A percentile compares a stretch with the other conserved stretches of the same genome.
Conservation (phyloP, 192 early-diverging fungal genomes). For the Pilobolus umbonatus region DNA sequence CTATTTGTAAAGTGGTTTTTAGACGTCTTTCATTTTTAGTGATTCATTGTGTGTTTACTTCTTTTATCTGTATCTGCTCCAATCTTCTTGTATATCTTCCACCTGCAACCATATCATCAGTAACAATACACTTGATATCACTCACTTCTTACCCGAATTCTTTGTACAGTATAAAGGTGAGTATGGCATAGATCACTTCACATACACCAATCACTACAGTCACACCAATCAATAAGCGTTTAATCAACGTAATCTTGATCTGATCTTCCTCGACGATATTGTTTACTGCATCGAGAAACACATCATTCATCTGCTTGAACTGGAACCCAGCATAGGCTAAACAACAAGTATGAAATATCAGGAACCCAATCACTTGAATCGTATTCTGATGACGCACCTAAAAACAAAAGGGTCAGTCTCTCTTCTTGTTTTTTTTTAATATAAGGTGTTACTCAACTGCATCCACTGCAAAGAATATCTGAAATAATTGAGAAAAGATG, state of each 20-base stretch:
- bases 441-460: slow-evolving; percentile 41
- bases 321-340: slow-evolving; percentile 69
- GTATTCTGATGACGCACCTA: slow-evolving; percentile 69
- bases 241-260: slow-evolving; percentile 13
- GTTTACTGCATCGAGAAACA: slow-evolving; percentile 23
- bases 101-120: slow-evolving; percentile 27
- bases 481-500: slow-evolving; percentile 64
- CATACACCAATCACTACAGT: slow-evolving; percentile 54
- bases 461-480: slow-evolving; percentile 61
- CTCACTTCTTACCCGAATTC: slow-evolving; percentile 53
- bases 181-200: slow-evolving; percentile 39
- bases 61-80: slow-evolving; percentile 57
- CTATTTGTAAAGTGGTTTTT: neutral
- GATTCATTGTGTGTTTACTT: slow-evolving; percentile 34
- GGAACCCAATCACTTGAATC: slow-evolving; percentile 63
- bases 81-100: slow-evolving; percentile 60
- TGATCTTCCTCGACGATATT: neutral
- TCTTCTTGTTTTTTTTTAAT: neutral
- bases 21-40: neutral
- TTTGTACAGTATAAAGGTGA: slow-evolving; percentile 49
- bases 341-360: slow-evolving; percentile 66
- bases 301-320: slow-evolving; percentile 46
- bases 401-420: too few relatives aligned
- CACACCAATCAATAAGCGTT: slow-evolving; percentile 48
- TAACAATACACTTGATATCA: slow-evolving; percentile 1